phyloP scores from a whole-genome alignment of 148 eudicot genomes.

The Nepenthes gracilis region DNA sequence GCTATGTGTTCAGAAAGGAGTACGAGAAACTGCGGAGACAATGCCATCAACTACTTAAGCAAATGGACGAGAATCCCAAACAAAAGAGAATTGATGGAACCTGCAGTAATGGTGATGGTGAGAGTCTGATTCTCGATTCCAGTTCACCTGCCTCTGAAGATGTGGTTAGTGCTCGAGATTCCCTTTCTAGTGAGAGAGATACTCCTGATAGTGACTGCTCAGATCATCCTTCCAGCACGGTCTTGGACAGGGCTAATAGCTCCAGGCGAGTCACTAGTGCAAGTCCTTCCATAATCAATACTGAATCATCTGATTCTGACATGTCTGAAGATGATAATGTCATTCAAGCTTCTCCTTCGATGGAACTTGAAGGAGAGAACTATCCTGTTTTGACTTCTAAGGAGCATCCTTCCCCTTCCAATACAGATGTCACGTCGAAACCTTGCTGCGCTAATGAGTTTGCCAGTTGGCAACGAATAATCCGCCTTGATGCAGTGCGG shows the following conservation, averaged over 20 bases:
- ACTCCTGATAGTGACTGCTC: constrained; percentile 38
- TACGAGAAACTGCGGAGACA: constrained; percentile 74
- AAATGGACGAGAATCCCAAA: constrained; percentile 15
- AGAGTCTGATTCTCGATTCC: constrained; percentile 19
- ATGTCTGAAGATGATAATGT: constrained; percentile 57
- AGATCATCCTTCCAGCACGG: constrained; percentile 19
- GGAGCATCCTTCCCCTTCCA: constrained; percentile 39
- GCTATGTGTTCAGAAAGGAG: constrained; percentile 51
- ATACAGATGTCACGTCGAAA: constrained; percentile 24
- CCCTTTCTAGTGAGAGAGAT: constrained; percentile 66
- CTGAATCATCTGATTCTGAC: constrained; percentile 70
- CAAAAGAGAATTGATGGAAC: constrained; percentile 24
- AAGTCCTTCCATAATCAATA: constrained; percentile 26
- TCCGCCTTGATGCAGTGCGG: constrained; percentile 86
- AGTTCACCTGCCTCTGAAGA: constrained; percentile 71
- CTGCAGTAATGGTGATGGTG: constrained; percentile 26
- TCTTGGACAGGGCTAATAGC: constrained; percentile 29
- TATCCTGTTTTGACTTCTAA: constrained; percentile 15
- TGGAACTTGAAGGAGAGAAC: constrained; percentile 28
- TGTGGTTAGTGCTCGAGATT: constrained; percentile 67
- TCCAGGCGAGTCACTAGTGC: constrained; percentile 29
- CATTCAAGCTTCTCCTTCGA: constrained; percentile 38
- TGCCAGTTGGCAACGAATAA: constrained; percentile 89
- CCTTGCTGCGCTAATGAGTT: constrained; percentile 49
- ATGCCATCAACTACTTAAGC: constrained; percentile 54